phyloP scores from a whole-genome alignment of 805 yeast species.

The Schizosaccharomyces cryophilus region DNA sequence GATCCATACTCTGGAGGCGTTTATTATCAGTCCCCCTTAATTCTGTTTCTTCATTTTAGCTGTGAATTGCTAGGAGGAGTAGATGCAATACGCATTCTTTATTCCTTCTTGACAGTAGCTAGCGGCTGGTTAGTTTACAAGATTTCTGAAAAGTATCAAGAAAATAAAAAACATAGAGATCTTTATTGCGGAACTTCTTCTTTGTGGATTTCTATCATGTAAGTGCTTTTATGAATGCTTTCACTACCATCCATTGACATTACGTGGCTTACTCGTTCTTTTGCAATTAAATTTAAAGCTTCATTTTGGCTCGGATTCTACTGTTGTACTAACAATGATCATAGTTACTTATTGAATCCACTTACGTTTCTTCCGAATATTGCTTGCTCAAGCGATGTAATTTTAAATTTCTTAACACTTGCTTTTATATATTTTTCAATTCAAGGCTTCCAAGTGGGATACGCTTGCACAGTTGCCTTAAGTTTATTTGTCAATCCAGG shows the following conservation, averaged over 20 bases:
- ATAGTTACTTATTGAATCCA: constrained; percentile 51
- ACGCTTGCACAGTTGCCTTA: background rate
- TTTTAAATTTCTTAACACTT: constrained; percentile 18
- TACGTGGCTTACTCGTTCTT: no score
- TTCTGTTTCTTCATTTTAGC: constrained; percentile 42
- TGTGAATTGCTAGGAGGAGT: constrained; percentile 18
- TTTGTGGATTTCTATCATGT: background rate
- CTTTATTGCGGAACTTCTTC: background rate
- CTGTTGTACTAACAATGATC: background rate
- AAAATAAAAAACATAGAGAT: background rate
- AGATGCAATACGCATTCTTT: constrained; percentile 19
- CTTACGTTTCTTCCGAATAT: constrained; percentile 41
- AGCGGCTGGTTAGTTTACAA: background rate
- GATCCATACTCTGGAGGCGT: constrained; percentile 66
- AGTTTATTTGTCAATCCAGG: background rate
- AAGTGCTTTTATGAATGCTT: background rate
- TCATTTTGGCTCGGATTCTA: no score
- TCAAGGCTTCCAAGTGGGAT: background rate
- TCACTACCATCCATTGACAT: no score
- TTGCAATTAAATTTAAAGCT: no score
- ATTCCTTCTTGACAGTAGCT: constrained; percentile 32
- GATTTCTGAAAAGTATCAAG: background rate
- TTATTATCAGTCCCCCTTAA: constrained; percentile 35
- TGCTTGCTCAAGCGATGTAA: constrained; percentile 38
- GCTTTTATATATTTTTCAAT: background rate